Percentiles rank a stretch among this genome's conserved stretches.
Evolutionary conservation across 164 flowering plant genomes (phyloP).

Genomic region (Sextonia rubra): DNA sequence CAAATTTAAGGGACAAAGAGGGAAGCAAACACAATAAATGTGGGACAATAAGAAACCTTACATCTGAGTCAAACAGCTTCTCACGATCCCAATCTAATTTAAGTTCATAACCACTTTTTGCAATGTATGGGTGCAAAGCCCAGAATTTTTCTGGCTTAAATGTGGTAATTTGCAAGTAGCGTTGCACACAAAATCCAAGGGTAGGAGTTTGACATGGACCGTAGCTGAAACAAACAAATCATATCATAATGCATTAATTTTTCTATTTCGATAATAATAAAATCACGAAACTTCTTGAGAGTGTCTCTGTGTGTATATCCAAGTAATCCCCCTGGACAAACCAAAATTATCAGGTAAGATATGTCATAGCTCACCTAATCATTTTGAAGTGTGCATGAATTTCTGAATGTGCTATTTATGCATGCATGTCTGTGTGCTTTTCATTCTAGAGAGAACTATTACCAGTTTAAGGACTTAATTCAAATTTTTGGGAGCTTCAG

Average conservation of each 20-base stretch:
- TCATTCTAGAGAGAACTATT: too few relatives aligned
- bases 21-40: neutral
- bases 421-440: too few relatives aligned
- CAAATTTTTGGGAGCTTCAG: too few relatives aligned
- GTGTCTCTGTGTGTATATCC: too few relatives aligned
- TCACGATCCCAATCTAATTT: slow-evolving; percentile 82
- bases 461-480: too few relatives aligned
- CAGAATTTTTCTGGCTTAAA: slow-evolving; percentile 93
- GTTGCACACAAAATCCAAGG: slow-evolving; percentile 94
- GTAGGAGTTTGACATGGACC: slow-evolving; percentile 99
- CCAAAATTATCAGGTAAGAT: too few relatives aligned
- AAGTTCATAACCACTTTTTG: slow-evolving; percentile 70
- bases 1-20: neutral
- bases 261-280: neutral
- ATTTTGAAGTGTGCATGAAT: too few relatives aligned
- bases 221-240: slow-evolving; percentile 55
- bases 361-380: too few relatives aligned
- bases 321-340: too few relatives aligned
- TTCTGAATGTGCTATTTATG: too few relatives aligned
- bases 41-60: slow-evolving; percentile 30
- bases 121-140: slow-evolving; percentile 61
- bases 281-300: neutral
- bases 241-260: neutral
- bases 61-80: slow-evolving; percentile 75
- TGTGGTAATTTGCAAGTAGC: slow-evolving; percentile 77